Evolutionary conservation across 2,329 filamentous ascomycete species (phyloP).

Genomic region (Hypocreales sp.): DNA sequence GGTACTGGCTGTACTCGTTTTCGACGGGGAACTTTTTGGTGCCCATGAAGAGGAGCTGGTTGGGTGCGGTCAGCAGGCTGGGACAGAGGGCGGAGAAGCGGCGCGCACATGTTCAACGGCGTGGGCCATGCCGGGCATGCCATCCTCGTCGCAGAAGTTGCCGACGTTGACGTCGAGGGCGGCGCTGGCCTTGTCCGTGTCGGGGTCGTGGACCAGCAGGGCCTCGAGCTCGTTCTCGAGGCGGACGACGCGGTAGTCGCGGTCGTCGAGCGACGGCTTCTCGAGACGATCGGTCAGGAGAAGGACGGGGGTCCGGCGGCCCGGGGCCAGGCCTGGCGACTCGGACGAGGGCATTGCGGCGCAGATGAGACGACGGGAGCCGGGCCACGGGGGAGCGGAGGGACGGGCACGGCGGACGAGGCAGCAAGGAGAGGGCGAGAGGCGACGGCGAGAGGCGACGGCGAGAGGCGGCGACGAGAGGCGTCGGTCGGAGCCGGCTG

Average conservation of each 20-base stretch:
- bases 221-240: slow-evolving; percentile 81
- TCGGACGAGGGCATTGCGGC: slow-evolving; percentile 16
- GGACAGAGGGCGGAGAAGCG: neutral
- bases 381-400: slow-evolving; percentile 1
- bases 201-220: slow-evolving; percentile 80
- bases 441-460: neutral
- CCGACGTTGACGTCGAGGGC: slow-evolving; percentile 93
- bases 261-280: slow-evolving; percentile 72
- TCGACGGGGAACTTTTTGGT: slow-evolving; percentile 95
- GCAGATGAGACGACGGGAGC: slow-evolving; percentile 1
- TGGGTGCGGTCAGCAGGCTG: slow-evolving; percentile 4
- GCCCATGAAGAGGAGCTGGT: slow-evolving; percentile 81
- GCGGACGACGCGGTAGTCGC: slow-evolving; percentile 74
- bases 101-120: slow-evolving; percentile 72
- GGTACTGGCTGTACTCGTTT: slow-evolving; percentile 90
- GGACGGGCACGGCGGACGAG: neutral
- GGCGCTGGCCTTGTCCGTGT: slow-evolving; percentile 93
- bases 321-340: slow-evolving; percentile 17
- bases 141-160: slow-evolving; percentile 80
- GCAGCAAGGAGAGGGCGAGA: neutral
- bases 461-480: no score
- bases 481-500: no score
- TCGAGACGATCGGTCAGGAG: slow-evolving; percentile 56
- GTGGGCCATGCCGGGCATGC: slow-evolving; percentile 91
- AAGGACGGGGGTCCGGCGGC: slow-evolving; percentile 15